Conservation (phyloP, 768 basidiomycete species). For the Leccinum subtestaceum region DNA sequence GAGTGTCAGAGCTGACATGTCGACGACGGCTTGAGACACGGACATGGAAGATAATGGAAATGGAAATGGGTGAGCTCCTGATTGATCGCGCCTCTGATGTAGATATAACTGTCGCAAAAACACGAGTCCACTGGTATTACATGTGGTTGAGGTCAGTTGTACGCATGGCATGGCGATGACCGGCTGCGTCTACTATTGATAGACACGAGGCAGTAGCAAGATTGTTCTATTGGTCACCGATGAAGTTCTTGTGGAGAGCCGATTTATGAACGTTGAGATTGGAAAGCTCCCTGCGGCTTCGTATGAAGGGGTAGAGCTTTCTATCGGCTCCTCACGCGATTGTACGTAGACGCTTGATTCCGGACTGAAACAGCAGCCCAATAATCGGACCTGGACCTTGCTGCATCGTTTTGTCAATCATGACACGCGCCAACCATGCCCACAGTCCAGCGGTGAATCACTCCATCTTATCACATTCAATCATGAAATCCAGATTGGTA, state of each 20-base stretch:
- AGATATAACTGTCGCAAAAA: slow-evolving; percentile 26
- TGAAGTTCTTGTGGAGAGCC: not conserved
- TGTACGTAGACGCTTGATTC: slow-evolving; percentile 21
- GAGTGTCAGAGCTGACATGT: slow-evolving; percentile 29
- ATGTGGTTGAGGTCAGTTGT: slow-evolving; percentile 31
- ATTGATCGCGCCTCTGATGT: slow-evolving; percentile 18
- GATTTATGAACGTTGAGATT: slow-evolving; percentile 3
- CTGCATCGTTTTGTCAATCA: slow-evolving; percentile 7
- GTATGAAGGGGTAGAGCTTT: slow-evolving; percentile 1
- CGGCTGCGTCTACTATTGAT: slow-evolving; percentile 17
- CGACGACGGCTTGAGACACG: slow-evolving; percentile 29
- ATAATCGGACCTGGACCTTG: not conserved
- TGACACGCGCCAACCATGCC: slow-evolving; percentile 23
- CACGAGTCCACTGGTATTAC: slow-evolving; percentile 17
- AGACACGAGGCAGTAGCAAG: slow-evolving; percentile 23
- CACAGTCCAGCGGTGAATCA: not conserved
- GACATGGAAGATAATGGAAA: slow-evolving; percentile 16
- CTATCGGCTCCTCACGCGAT: not conserved
- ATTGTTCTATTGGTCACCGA: slow-evolving; percentile 1
- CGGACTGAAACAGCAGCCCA: not conserved
- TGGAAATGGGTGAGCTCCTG: slow-evolving; percentile 14
- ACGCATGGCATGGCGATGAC: slow-evolving; percentile 24
- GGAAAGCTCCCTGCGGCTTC: slow-evolving; percentile 23
- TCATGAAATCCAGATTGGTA: slow-evolving; percentile 21
- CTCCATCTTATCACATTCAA: slow-evolving; percentile 23